Evolutionary conservation across 148 eudicot species (phyloP).

Genomic region (Camellia japonica): DNA sequence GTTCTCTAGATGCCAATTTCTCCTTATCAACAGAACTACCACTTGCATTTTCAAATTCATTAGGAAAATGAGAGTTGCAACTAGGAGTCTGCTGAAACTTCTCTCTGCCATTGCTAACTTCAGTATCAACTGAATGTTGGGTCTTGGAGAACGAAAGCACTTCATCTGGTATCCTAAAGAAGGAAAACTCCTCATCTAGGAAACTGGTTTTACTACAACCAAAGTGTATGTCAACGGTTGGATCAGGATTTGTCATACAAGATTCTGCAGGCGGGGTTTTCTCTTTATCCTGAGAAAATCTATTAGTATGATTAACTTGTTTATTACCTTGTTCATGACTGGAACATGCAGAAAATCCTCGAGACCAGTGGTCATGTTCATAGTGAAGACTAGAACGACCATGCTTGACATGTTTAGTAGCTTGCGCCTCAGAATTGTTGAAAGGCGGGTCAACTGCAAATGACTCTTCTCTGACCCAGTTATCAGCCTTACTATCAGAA

Average conservation of each 20-base stretch:
- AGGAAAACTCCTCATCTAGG: slow-evolving; percentile 19
- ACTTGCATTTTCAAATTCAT: slow-evolving; percentile 8
- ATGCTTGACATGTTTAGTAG: neutral
- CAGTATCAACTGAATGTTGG: slow-evolving; percentile 3
- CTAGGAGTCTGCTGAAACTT: slow-evolving; percentile 5
- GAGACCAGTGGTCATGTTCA: slow-evolving; percentile 13
- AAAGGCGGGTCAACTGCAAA: neutral
- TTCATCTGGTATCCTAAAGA: slow-evolving; percentile 11
- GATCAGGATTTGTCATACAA: slow-evolving; percentile 12
- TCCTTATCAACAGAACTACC: neutral
- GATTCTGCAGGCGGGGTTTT: slow-evolving; percentile 11
- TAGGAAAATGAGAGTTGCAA: slow-evolving; percentile 7
- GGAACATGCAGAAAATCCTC: neutral
- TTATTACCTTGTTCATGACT: neutral
- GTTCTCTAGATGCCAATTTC: neutral
- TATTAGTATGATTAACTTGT: neutral
- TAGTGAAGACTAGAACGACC: slow-evolving; percentile 11
- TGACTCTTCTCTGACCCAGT: neutral
- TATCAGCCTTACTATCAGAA: slow-evolving; percentile 9
- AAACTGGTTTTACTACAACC: slow-evolving; percentile 5
- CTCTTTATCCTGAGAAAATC: slow-evolving; percentile 9
- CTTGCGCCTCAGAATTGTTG: slow-evolving; percentile 9
- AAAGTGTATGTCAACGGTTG: slow-evolving; percentile 10
- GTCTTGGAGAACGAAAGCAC: slow-evolving; percentile 7
- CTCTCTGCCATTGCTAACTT: slow-evolving; percentile 7